These are phyloP conservation scores for Gyrodon lividus DNA, from an alignment of 768 basidiomycete genomes.

Conservation along the genomic window DNA sequence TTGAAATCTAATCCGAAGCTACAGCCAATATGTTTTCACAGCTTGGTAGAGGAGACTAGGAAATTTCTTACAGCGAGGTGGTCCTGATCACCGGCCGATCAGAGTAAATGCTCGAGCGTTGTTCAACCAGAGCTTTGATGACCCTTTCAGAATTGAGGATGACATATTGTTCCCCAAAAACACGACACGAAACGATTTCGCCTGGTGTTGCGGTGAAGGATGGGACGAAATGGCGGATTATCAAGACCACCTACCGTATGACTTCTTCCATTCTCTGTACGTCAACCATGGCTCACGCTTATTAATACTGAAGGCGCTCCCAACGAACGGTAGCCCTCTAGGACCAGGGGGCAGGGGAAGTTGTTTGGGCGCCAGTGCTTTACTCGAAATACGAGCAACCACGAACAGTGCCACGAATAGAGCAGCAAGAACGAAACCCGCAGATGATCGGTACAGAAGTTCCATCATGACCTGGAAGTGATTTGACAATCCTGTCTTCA, in stretches of 20 bases:
- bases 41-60: background rate
- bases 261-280: constrained; percentile 29
- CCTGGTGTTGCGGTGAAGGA: constrained; percentile 8
- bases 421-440: background rate
- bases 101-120: constrained; percentile 25
- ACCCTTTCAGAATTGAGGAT: constrained; percentile 24
- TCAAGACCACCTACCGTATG: constrained; percentile 27
- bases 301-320: constrained; percentile 26
- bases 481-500: background rate
- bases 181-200: constrained; percentile 18
- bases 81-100: constrained; percentile 15
- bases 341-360: constrained; percentile 31
- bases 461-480: constrained; percentile 11
- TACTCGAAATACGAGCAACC: background rate
- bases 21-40: background rate
- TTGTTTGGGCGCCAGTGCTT: constrained; percentile 11
- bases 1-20: constrained; percentile 27
- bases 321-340: constrained; percentile 26
- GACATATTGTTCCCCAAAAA: constrained; percentile 22
- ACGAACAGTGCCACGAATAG: constrained; percentile 2
- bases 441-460: background rate
- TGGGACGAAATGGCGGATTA: background rate
- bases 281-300: constrained; percentile 30
- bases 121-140: constrained; percentile 23
- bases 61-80: constrained; percentile 2